Evolutionary conservation across 371 early-diverging fungal species (phyloP), one percentile per base, ranked within the genome.

Genomic region (Capniomyces stellatus): DNA sequence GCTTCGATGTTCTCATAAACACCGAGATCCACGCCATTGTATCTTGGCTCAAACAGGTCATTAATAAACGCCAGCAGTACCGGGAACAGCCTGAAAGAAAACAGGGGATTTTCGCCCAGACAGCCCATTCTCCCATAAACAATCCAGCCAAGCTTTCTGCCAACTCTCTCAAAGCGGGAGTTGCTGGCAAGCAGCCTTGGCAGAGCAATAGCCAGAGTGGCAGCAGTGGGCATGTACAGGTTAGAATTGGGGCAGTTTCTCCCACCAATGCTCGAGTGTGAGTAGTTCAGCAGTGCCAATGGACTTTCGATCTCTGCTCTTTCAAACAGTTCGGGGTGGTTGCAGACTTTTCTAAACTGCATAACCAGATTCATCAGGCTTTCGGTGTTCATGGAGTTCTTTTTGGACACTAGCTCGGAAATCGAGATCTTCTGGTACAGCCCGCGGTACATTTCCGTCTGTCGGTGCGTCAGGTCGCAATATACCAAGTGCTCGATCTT

Each of bases 271-370:
- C 10, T 24, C 30, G 48, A 48, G 27, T 18, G 10, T 3, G 51
- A 51, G 31, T 8, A 10, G 31, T 51, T 51, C 6, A 39, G 74
- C 25, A 81, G 73, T 2, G 79, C 71, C 58, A 82, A 71, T 1
- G 92, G 87, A 0, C 83, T 74, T 27, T 72, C 65, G 3, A 88
- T 84, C 59, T 87, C 87, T 0, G 85, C 88, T 31, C 92, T 83
- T 62, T 95, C 92, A 77, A 99, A 98, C 27, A 98, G 68, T 63
- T 98, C 94, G 0, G 98, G 98, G 67, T 98, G 98, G 61, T 96
- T 96, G 70, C 92, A 91, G 30, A 96, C 88, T 67, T 99, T 99
- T 66, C 97, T 83, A 68, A 97, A 83, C 65, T 98, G 97, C 92
- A 98, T 94, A 18, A 98, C 82, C 42, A 94, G 61, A 67, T 98